These are phyloP conservation scores for Tympanopsis confertula DNA, from an alignment of 2,329 filamentous ascomycete species.

Conservation along the genomic window DNA sequence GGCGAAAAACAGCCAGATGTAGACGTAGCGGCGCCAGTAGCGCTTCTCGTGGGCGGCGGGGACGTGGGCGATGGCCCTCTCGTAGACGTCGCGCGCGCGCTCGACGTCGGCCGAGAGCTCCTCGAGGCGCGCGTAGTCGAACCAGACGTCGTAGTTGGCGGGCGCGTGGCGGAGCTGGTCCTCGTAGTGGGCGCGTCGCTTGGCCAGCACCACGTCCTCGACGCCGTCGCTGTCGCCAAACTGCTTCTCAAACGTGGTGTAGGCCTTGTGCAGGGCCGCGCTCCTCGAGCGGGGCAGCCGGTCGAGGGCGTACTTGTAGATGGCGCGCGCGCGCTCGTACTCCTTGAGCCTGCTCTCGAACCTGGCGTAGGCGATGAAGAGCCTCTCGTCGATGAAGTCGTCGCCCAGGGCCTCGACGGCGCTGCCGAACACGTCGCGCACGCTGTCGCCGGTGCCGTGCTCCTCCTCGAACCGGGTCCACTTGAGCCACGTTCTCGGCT, in stretches of 20 bases:
- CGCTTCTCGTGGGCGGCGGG: constrained; percentile 93
- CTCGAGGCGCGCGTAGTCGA: constrained; percentile 85
- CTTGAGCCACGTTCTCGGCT: constrained; percentile 95
- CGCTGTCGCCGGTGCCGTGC: constrained; percentile 78
- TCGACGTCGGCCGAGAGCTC: constrained; percentile 75
- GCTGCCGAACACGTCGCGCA: constrained; percentile 80
- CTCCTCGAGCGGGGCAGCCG: constrained; percentile 81
- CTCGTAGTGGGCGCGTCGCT: constrained; percentile 88
- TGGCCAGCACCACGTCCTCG: constrained; percentile 86
- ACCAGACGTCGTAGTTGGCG: constrained; percentile 95
- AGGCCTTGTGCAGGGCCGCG: constrained; percentile 75
- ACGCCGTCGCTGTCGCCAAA: constrained; percentile 88
- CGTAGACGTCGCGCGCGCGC: constrained; percentile 82
- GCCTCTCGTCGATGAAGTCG: constrained; percentile 87
- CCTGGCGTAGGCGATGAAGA: constrained; percentile 90
- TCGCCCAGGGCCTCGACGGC: constrained; percentile 85
- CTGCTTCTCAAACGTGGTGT: constrained; percentile 96
- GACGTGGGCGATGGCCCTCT: constrained; percentile 87
- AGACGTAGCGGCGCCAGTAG: constrained; percentile 94
- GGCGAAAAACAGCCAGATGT: constrained; percentile 95
- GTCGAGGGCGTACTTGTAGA: constrained; percentile 94
- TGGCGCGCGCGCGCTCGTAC: constrained; percentile 82
- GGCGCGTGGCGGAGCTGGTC: constrained; percentile 86
- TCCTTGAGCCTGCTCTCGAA: constrained; percentile 94
- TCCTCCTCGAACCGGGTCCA: constrained; percentile 98